A percentile compares a stretch with the other conserved stretches of the same genome.
These are phyloP conservation scores for Phialocephala subalpina DNA, from an alignment of 2,329 filamentous ascomycete species.

Conservation along the genomic window DNA sequence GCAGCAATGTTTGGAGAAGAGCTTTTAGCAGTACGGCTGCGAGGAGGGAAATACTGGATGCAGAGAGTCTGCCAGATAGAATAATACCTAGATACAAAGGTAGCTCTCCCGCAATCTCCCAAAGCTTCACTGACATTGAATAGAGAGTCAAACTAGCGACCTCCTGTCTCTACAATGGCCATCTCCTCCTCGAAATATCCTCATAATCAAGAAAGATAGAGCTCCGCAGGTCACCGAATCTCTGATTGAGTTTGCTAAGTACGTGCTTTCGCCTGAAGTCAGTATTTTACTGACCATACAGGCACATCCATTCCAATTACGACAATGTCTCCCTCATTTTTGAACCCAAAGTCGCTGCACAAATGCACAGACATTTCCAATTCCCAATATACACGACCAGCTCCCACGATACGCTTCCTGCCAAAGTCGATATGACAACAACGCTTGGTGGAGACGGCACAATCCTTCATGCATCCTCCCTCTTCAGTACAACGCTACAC, in stretches of 20 bases:
- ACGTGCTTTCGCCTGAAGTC: constrained; percentile 2
- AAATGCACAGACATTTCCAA: constrained; percentile 73
- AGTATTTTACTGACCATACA: constrained; percentile 43
- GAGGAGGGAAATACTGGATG: constrained; percentile 58
- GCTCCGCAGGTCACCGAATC: constrained; percentile 49
- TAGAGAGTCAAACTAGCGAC: constrained; percentile 64
- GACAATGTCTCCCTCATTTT: constrained; percentile 83
- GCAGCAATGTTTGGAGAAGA: constrained; percentile 27
- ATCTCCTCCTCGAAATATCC: constrained; percentile 70
- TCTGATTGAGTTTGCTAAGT: constrained; percentile 48
- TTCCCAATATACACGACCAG: constrained; percentile 75
- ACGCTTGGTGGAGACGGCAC: constrained; percentile 95
- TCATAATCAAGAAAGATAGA: constrained; percentile 73
- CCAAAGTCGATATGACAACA: constrained; percentile 86
- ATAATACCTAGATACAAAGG: constrained; percentile 71
- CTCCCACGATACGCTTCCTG: constrained; percentile 60
- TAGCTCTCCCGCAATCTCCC: constrained; percentile 46
- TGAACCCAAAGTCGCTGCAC: constrained; percentile 76
- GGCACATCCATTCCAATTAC: constrained; percentile 82
- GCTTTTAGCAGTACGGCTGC: constrained; percentile 58
- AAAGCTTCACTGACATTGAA: constrained; percentile 50
- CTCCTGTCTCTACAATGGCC: constrained; percentile 74
- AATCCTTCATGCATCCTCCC: constrained; percentile 82
- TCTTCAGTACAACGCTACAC: constrained; percentile 81
- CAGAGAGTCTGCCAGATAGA: constrained; percentile 59